These are phyloP conservation scores for Cladosporium sp. DNA, from an alignment of 2,329 filamentous ascomycete genomes.

Conservation along the genomic window DNA sequence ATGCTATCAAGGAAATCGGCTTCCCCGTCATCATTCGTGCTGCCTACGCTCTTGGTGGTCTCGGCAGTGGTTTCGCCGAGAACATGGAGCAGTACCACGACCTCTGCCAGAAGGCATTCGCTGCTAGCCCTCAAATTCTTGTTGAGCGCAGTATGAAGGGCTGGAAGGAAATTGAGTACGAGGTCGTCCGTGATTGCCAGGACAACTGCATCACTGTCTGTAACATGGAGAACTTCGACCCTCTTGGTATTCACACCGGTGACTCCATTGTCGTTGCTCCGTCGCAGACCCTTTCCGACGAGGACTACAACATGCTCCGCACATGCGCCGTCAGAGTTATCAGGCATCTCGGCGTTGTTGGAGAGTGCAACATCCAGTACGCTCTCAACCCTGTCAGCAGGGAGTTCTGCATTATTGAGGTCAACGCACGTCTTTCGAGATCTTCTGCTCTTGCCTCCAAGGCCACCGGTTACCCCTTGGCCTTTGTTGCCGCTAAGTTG, in stretches of 20 bases:
- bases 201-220: constrained; percentile 99
- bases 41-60: constrained; percentile 89
- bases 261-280: constrained; percentile 98
- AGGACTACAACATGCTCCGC: constrained; percentile 98
- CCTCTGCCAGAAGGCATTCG: constrained; percentile 91
- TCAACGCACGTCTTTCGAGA: constrained; percentile 92
- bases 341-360: constrained; percentile 91
- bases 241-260: constrained; percentile 94
- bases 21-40: constrained; percentile 97
- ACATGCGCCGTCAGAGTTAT: constrained; percentile 97
- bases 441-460: constrained; percentile 96
- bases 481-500: constrained; percentile 94
- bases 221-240: constrained; percentile 99
- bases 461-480: constrained; percentile 91
- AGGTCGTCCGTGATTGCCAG: constrained; percentile 89
- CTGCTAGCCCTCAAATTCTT: constrained; percentile 89
- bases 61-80: constrained; percentile 93
- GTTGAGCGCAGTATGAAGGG: constrained; percentile 99
- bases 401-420: constrained; percentile 99
- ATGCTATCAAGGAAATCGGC: constrained; percentile 83
- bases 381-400: constrained; percentile 90
- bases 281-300: constrained; percentile 92
- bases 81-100: constrained; percentile 77
- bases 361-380: constrained; percentile 99
- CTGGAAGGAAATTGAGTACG: constrained; percentile 99